A percentile compares a stretch with the other conserved stretches of the same genome.
Conservation (phyloP, 345 rosid genomes). For the rapeseed (Brassica napus) region Da-Ae NC_063440.1:24067501-24068000, state of each 20-base stretch:
- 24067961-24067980: background rate
- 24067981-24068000: background rate
- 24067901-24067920: conserved; percentile 52
- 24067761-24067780: conserved; percentile 42
- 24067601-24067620: conserved; percentile 79
- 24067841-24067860: conserved; percentile 76
- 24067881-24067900: conserved; percentile 70
- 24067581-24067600: conserved; percentile 98
- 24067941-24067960: conserved; percentile 26
- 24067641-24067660: conserved; percentile 60
- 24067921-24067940: conserved; percentile 59
- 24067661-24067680: conserved; percentile 70
- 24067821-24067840: conserved; percentile 64
- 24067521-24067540: conserved; percentile 52
- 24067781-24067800: conserved; percentile 55
- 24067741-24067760: conserved; percentile 36
- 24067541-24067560: conserved; percentile 67
- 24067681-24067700: conserved; percentile 69
- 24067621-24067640: conserved; percentile 65
- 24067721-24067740: conserved; percentile 46
- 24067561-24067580: conserved; percentile 92
- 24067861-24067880: conserved; percentile 66
- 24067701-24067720: conserved; percentile 51
- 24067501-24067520: conserved; percentile 44
- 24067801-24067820: conserved; percentile 80